A percentile compares a stretch with the other conserved stretches of the same genome.
Evolutionary conservation across 2,329 filamentous ascomycete genomes (phyloP).

Genomic region (Colletotrichum musicola): DNA sequence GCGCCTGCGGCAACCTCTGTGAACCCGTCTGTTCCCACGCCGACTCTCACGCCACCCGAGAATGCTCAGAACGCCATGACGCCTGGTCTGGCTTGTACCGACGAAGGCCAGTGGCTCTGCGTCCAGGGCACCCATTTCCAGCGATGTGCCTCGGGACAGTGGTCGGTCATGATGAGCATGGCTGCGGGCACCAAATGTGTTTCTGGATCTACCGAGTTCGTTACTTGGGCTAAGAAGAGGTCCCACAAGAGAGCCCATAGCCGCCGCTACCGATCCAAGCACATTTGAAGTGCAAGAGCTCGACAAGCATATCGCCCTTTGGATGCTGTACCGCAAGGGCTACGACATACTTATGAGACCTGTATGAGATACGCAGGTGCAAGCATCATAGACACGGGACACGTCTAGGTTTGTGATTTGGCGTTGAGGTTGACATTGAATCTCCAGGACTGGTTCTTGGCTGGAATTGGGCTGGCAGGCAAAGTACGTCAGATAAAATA

Average conservation of each 20-base stretch:
- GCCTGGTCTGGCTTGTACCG: slow-evolving; percentile 59
- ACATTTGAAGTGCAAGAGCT: slow-evolving; percentile 16
- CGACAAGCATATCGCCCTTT: slow-evolving; percentile 11
- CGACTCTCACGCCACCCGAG: slow-evolving; percentile 31
- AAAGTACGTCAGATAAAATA: slow-evolving; percentile 15
- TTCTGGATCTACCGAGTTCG: slow-evolving; percentile 43
- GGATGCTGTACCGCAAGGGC: slow-evolving; percentile 22
- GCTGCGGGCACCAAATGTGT: slow-evolving; percentile 67
- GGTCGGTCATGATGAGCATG: slow-evolving; percentile 63
- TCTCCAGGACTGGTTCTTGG: slow-evolving; percentile 35
- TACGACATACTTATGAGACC: slow-evolving; percentile 35
- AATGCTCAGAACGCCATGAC: slow-evolving; percentile 46
- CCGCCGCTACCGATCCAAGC: slow-evolving; percentile 29
- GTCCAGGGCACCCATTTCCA: slow-evolving; percentile 68
- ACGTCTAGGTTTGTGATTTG: slow-evolving; percentile 31
- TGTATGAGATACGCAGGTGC: slow-evolving; percentile 28
- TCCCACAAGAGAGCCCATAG: slow-evolving; percentile 35
- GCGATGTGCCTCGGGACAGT: slow-evolving; percentile 71
- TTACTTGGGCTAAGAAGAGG: slow-evolving; percentile 43
- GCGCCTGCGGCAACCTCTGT: not conserved
- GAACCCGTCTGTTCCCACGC: slow-evolving; percentile 9
- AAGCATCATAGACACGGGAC: slow-evolving; percentile 30
- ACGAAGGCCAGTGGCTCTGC: slow-evolving; percentile 72
- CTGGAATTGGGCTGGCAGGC: slow-evolving; percentile 19
- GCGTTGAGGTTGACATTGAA: slow-evolving; percentile 31